Evolutionary conservation across 1,139 yeast species (phyloP), one percentile per base, ranked within the genome.

Genomic region (Barnettozyma hawaiiensis): DNA sequence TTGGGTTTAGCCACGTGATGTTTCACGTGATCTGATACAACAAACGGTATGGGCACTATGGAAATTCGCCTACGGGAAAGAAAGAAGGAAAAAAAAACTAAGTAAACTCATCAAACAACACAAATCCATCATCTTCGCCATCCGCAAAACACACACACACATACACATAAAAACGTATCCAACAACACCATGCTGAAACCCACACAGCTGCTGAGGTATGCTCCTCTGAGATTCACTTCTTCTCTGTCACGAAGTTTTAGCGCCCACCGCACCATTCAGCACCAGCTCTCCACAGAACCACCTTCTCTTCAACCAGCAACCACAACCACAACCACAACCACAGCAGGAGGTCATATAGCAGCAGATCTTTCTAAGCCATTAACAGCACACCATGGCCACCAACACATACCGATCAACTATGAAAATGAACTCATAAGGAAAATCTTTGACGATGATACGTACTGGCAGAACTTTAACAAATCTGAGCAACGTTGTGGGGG

Each of bases 361-460:
- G 19, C 9, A 18, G 21, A 31, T 31, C 21, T 31, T 15, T 19
- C 33, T 5, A 31, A 31, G 10, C 21, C 33, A 12, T 18, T 31
- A 2, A 16, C 12, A 31, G n/a, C n/a, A 2, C 21, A 10, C 8
- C 14, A 9, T 15, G n/a, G n/a, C n/a, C n/a, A n/a, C n/a, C 24
- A 26, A 15, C 29, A 32, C 12, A 14, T 26, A 16, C 40, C 43
- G 7, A 37, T 43, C 16, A 43, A 43, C 33, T 43, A 43, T 26
- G 40, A 40, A 10, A 43, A 43, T 7, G 46, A 43, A 16, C 42
- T 39, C 9, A 46, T 47, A 39, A 26, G 47, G 44, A 47, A 46
- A 35, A 41, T 46, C 16, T 47, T 47, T 24, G 51, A 47, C n/a
- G 51, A 47, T 27, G 51, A 47, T n/a, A 26, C 42, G 7, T 46